phyloP scores from a whole-genome alignment of 768 basidiomycete species.

The Omphalotus guepiniiformis region DNA sequence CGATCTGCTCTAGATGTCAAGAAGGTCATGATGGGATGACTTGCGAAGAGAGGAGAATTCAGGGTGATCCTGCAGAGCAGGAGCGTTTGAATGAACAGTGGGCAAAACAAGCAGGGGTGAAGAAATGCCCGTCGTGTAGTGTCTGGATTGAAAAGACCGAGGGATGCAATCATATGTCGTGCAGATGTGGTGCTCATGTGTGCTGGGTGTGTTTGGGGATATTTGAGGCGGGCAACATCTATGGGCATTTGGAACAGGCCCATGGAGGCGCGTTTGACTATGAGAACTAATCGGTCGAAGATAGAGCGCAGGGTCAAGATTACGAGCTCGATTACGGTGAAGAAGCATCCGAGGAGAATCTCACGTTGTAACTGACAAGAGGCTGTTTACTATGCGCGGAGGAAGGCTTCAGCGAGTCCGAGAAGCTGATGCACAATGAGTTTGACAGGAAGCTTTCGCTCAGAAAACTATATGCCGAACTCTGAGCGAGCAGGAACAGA shows the following conservation, averaged over 20 bases:
- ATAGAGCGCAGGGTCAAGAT: too few species aligned
- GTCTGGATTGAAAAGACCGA: constrained; percentile 44
- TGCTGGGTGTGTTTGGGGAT: constrained; percentile 51
- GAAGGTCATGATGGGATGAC: constrained; percentile 50
- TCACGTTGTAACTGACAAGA: too few species aligned
- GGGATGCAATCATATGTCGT: constrained; percentile 55
- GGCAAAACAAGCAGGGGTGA: constrained; percentile 33
- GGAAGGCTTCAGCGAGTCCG: too few species aligned
- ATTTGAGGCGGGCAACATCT: constrained; percentile 26
- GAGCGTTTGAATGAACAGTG: constrained; percentile 39
- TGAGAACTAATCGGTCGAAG: too few species aligned
- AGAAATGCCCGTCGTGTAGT: constrained; percentile 43
- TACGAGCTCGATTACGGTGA: too few species aligned
- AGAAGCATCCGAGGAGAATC: too few species aligned
- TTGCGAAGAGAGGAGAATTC: constrained; percentile 35
- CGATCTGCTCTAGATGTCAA: constrained; percentile 46
- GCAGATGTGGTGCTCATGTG: constrained; percentile 47
- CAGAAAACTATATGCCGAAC: too few species aligned
- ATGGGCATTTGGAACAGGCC: constrained; percentile 30
- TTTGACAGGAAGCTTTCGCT: too few species aligned
- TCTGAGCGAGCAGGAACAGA: too few species aligned
- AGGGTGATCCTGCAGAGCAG: constrained; percentile 33
- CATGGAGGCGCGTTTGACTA: too few species aligned
- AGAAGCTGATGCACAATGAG: too few species aligned
- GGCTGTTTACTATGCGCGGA: too few species aligned